Conservation (phyloP, 2,329 filamentous ascomycete genomes). For the Calycina marina region DNA sequence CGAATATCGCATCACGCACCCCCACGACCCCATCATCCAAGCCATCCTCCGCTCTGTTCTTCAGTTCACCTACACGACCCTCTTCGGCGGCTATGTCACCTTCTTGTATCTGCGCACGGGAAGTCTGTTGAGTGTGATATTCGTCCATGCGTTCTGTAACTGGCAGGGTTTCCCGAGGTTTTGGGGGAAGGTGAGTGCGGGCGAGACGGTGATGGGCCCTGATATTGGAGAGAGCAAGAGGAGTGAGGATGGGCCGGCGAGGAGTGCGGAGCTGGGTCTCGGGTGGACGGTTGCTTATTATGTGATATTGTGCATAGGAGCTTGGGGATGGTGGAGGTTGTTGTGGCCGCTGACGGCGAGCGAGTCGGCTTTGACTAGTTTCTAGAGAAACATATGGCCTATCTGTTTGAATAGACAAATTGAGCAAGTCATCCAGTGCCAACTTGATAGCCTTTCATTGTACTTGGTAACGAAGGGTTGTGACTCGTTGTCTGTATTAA, state of each 20-base stretch:
- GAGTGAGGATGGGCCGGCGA: constrained; percentile 21
- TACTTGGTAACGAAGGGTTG: too few species aligned
- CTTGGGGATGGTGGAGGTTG: constrained; percentile 52
- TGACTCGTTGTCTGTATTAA: too few species aligned
- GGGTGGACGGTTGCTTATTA: constrained; percentile 73
- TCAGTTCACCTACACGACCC: constrained; percentile 78
- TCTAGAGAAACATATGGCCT: too few species aligned
- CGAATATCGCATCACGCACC: constrained; percentile 75
- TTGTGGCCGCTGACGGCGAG: constrained; percentile 62
- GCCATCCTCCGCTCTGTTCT: constrained; percentile 60
- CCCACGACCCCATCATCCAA: constrained; percentile 45
- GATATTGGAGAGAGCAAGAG: constrained; percentile 25
- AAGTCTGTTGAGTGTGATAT: constrained; percentile 59
- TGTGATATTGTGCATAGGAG: constrained; percentile 55
- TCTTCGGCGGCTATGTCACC: constrained; percentile 87
- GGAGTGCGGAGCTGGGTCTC: constrained; percentile 25
- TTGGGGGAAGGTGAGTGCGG: constrained; percentile 56
- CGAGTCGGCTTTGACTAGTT: constrained; percentile 29
- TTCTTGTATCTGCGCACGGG: constrained; percentile 81
- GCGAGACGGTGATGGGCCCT: constrained; percentile 12
- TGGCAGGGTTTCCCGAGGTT: constrained; percentile 77
- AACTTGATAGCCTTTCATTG: too few species aligned
- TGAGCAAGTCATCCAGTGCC: too few species aligned
- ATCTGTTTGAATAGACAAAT: too few species aligned
- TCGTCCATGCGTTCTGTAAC: constrained; percentile 83